A percentile compares a stretch with the other conserved stretches of the same genome.
Conservation (phyloP, 129 eudicot genomes). For the Gnaphalium uliginosum region DNA sequence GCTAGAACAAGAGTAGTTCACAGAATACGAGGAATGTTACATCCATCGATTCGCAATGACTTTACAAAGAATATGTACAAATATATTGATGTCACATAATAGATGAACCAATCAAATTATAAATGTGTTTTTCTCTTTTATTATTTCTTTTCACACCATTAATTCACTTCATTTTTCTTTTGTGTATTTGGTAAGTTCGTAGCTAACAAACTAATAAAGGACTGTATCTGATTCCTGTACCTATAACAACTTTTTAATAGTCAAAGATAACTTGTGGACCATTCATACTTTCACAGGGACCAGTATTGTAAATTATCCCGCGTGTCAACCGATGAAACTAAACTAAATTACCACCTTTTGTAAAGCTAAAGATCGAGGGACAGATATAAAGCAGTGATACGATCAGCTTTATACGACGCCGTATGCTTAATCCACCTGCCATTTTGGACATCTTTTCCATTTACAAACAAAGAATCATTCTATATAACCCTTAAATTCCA, state of each 20-base stretch:
- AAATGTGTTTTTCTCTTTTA: too few species aligned
- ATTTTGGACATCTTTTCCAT: conserved; percentile 7
- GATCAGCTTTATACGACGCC: conserved; percentile 9
- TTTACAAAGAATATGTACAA: too few species aligned
- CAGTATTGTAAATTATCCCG: neutral
- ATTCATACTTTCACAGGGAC: conserved; percentile 4
- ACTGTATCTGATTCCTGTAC: neutral
- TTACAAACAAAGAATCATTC: conserved; percentile 36
- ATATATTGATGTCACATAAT: too few species aligned
- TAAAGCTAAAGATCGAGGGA: conserved; percentile 22
- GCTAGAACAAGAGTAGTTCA: too few species aligned
- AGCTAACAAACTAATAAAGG: neutral
- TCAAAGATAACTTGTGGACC: neutral
- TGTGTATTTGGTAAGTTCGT: neutral
- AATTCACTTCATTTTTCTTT: too few species aligned
- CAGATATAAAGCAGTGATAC: conserved; percentile 25
- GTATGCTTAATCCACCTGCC: conserved; percentile 24
- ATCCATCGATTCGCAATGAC: too few species aligned
- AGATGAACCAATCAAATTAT: too few species aligned
- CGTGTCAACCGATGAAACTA: conserved; percentile 11
- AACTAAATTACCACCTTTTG: conserved; percentile 33
- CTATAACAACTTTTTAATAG: neutral
- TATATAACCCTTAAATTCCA: neutral
- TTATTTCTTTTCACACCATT: too few species aligned
- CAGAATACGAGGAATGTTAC: too few species aligned